Conservation (phyloP, 1,139 yeast species). For the Meyerozyma smithsonii region DNA sequence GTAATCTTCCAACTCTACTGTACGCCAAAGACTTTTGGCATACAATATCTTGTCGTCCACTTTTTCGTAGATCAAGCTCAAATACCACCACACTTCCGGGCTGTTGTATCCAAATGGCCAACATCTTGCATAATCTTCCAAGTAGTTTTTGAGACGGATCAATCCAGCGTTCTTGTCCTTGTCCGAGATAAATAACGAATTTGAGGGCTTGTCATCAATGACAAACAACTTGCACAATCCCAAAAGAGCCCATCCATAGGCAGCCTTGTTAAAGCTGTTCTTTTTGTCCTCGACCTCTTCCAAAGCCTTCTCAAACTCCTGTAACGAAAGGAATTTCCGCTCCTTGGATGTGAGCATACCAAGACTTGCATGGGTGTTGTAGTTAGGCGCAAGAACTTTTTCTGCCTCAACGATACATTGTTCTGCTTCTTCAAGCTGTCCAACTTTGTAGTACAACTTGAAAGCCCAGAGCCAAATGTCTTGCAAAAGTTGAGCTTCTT, state of each 20-base stretch:
- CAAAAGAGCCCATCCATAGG: slow-evolving; percentile 54
- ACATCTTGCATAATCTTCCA: slow-evolving; percentile 46
- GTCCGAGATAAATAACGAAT: slow-evolving; percentile 34
- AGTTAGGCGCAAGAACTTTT: slow-evolving; percentile 42
- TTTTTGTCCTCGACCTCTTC: slow-evolving; percentile 28
- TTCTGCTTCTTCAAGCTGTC: slow-evolving; percentile 56
- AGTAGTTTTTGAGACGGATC: slow-evolving; percentile 56
- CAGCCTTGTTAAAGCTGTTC: slow-evolving; percentile 18
- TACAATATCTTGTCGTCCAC: slow-evolving; percentile 53
- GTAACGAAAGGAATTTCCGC: slow-evolving; percentile 48
- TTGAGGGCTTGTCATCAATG: slow-evolving; percentile 30
- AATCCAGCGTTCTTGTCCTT: slow-evolving; percentile 62
- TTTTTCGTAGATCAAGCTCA: slow-evolving; percentile 61
- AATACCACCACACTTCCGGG: slow-evolving; percentile 71
- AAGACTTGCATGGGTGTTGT: slow-evolving; percentile 49
- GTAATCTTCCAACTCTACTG: slow-evolving; percentile 62
- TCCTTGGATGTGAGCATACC: slow-evolving; percentile 45
- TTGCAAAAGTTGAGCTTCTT: slow-evolving; percentile 40
- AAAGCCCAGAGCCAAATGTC: slow-evolving; percentile 75
- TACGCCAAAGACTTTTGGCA: slow-evolving; percentile 55
- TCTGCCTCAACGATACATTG: slow-evolving; percentile 75
- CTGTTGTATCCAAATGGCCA: slow-evolving; percentile 54
- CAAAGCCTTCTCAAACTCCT: slow-evolving; percentile 66
- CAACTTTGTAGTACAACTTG: slow-evolving; percentile 56
- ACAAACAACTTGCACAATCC: slow-evolving; percentile 62